Conservation (phyloP, 345 rosid genomes). For the Iberis pinnata region DNA sequence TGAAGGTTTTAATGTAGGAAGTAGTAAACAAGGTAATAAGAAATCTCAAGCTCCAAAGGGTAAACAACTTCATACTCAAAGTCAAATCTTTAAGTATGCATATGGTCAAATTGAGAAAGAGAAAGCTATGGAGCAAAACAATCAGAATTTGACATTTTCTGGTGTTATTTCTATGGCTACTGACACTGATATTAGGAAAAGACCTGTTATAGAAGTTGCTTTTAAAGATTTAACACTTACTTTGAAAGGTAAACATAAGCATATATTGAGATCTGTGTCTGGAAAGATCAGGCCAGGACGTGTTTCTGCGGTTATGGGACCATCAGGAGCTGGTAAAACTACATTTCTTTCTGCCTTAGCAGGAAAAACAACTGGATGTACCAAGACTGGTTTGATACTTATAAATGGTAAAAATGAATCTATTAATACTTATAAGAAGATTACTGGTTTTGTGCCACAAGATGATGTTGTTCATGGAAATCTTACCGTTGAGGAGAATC, state of each 20-base stretch:
- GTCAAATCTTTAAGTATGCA: constrained; percentile 85
- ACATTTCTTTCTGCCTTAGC: constrained; percentile 83
- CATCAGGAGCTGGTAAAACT: constrained; percentile 93
- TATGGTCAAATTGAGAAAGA: constrained; percentile 91
- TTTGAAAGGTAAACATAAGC: constrained; percentile 63
- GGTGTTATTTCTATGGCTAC: constrained; percentile 84
- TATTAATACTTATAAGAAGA: constrained; percentile 64
- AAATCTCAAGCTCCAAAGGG: constrained; percentile 55
- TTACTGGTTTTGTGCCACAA: constrained; percentile 87
- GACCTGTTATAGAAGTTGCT: constrained; percentile 71
- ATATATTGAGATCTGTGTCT: constrained; percentile 64
- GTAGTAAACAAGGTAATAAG: constrained; percentile 50
- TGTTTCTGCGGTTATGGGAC: constrained; percentile 99
- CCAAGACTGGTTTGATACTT: constrained; percentile 53
- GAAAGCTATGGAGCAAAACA: constrained; percentile 65
- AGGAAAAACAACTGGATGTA: constrained; percentile 75
- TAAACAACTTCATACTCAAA: constrained; percentile 61
- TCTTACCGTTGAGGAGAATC: constrained; percentile 90
- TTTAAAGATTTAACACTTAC: constrained; percentile 80
- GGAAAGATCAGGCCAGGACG: constrained; percentile 88
- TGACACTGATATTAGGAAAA: constrained; percentile 46
- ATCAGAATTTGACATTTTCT: constrained; percentile 66
- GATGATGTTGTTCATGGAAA: constrained; percentile 94
- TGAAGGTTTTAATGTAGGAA: constrained; percentile 52
- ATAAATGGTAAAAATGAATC: constrained; percentile 70